Evolutionary conservation across 1,284 basidiomycete genomes (phyloP).

Genomic region (Tausonia pullulans): DNA sequence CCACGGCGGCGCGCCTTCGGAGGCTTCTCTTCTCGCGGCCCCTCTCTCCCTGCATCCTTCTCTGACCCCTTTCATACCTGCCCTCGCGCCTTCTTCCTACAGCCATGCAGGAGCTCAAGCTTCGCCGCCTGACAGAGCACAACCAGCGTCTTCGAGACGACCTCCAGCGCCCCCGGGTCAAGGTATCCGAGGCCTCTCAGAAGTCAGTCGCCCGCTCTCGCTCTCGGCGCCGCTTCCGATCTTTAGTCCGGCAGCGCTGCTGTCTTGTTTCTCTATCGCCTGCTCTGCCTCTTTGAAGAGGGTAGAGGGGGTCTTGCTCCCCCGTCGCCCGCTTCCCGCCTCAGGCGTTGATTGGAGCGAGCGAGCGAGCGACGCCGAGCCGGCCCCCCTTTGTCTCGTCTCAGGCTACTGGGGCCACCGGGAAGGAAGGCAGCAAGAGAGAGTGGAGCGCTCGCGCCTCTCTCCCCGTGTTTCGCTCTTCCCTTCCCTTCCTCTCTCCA

Average conservation of each 20-base stretch:
- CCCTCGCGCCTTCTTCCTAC: neutral
- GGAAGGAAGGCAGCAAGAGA: too few species aligned
- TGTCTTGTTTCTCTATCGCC: too few species aligned
- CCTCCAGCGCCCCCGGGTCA: slow-evolving; percentile 69
- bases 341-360: neutral
- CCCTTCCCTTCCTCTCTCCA: too few species aligned
- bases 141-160: slow-evolving; percentile 86
- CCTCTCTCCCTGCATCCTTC: neutral
- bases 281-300: slow-evolving; percentile 3
- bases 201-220: slow-evolving; percentile 46
- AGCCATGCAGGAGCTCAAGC: slow-evolving; percentile 90
- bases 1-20: neutral
- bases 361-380: too few species aligned
- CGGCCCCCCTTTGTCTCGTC: too few species aligned
- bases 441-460: too few species aligned
- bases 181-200: slow-evolving; percentile 80
- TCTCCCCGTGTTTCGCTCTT: too few species aligned
- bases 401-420: too few species aligned
- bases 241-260: too few species aligned
- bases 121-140: slow-evolving; percentile 82
- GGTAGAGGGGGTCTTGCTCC: too few species aligned
- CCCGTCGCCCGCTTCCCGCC: too few species aligned
- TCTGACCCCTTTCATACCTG: neutral
- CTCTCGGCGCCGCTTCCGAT: neutral
- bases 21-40: neutral